Evolutionary conservation across 495 filamentous ascomycete species (phyloP), one percentile per base, ranked within the genome.

Genomic region (Neurospora sp.): DNA sequence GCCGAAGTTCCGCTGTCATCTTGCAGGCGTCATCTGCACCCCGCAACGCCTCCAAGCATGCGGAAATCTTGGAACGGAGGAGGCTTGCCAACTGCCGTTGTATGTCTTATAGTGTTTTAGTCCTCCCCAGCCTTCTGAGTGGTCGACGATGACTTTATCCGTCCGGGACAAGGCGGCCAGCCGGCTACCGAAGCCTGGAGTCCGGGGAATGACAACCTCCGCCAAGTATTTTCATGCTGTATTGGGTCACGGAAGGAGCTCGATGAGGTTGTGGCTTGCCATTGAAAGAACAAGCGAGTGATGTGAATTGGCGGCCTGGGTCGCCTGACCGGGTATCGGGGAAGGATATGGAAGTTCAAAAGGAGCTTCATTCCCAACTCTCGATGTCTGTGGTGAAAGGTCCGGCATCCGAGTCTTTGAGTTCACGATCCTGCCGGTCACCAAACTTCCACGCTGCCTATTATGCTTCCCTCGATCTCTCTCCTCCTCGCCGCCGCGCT

Each of bases 391-490:
- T 35, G 53, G 22, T 61, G 22, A 35, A 17, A 35, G 12, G 7
- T 35, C 27, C 53, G 8, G 27, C 14, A 61, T 31, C 22, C 53
- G 14, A 35, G 27, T 61, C 53, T 35, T 35, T 17, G 22, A 61
- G 22, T 17, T 27, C 14, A 27, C 2, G 27, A 31, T 61, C 27
- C 27, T 35, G 53, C 6, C 14, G 12, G 7, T 61, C 17, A 27
- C 27, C 22, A 7, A 35, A 65, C 27, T 37, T 45, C 39, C 70
- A 72, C 69, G 20, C 14, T 16, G 53, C 53, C 27, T 8, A 61
- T 31, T 31, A 80, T 80, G 78, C 59, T 79, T 44, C 31, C 73
- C 38, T 73, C 53, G 2, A n/a, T 75, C 35, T 27, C 74, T 16
- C 71, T 76, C 41, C 17, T 76, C 40, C 72, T 76, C 40, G 74